phyloP scores from a whole-genome alignment of 176 grass and related monocot genomes.

The Oryza rufipogon region DNA sequence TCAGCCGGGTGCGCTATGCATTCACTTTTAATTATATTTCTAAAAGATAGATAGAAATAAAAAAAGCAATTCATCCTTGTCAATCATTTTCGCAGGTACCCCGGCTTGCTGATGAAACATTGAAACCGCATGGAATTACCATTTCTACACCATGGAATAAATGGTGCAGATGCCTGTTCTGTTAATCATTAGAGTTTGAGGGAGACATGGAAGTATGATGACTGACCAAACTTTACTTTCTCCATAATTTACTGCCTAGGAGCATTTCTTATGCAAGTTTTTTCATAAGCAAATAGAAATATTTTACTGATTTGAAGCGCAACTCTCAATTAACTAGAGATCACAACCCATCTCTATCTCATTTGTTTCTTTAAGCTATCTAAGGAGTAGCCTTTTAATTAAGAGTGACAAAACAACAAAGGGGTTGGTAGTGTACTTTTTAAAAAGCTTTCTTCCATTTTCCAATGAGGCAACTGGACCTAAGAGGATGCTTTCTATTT shows the following conservation, averaged over 20 bases:
- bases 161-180: too few relatives aligned
- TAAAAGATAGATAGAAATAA: neutral
- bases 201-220: neutral
- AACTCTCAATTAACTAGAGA: constrained; percentile 14
- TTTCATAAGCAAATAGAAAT: neutral
- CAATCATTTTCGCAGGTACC: constrained; percentile 3
- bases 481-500: constrained; percentile 34
- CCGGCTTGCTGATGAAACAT: neutral
- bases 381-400: constrained; percentile 26
- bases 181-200: neutral
- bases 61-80: neutral
- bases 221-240: neutral
- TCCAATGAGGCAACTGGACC: constrained; percentile 26
- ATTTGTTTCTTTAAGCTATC: constrained; percentile 39
- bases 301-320: constrained; percentile 13
- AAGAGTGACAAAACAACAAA: constrained; percentile 36
- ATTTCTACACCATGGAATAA: neutral
- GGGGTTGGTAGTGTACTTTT: constrained; percentile 42
- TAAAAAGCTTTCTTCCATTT: constrained; percentile 41
- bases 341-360: constrained; percentile 24
- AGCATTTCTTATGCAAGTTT: neutral
- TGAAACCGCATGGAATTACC: neutral
- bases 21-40: neutral
- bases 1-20: neutral
- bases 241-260: neutral